Base-by-base conservation (phyloP, 352 stramenopile species). In the Globisporangium echinulatum region DNA sequence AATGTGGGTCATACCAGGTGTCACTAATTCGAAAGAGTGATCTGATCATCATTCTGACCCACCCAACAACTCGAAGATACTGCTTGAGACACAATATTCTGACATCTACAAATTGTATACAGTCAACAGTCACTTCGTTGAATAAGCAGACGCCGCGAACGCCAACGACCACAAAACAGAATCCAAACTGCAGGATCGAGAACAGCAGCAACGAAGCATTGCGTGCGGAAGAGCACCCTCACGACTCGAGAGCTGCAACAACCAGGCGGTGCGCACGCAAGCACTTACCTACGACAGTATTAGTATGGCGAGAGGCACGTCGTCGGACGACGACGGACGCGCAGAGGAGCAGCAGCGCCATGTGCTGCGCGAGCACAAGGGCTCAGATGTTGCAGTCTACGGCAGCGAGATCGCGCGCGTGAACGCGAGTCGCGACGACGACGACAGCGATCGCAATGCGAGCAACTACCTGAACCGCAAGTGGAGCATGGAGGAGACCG, bases 401-500 rank as follows among this genome's bases (percentile, higher is more conserved):
- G 77, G 71, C 5, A 85, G 70, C 48, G 81, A 76, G 68, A 69
- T 78, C 47, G 53, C 42, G 14, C 68, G 74, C 38, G 77, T 84
- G 58, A 75, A 74, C 2, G 66, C 69, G 15, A 67, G 76, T 1
- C 65, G 7, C 40, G 76, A 84, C 48, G 66, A 59, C 4, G 70
- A 49, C 33, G 43, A n/a, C 2, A 17, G n/a, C 14, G 48, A 43
- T 15, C 38, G 52, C 43, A 50, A 6, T 1, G 52, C 19, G 15
- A 50, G 59, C 17, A 92, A 92, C 67, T 92, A 90, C 64, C 63
- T 81, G 63, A 88, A 92, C 72, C 79, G 80, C 68, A 92, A 90
- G 70, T 90, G 80, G 80, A 90, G 77, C 64, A 87, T 90, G 67
- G 80, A 92, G 54, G 84, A 94, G 64, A 88, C 67, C 4, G 81